Conservation (phyloP, 768 basidiomycete species). For the Mycena maculata region DNA sequence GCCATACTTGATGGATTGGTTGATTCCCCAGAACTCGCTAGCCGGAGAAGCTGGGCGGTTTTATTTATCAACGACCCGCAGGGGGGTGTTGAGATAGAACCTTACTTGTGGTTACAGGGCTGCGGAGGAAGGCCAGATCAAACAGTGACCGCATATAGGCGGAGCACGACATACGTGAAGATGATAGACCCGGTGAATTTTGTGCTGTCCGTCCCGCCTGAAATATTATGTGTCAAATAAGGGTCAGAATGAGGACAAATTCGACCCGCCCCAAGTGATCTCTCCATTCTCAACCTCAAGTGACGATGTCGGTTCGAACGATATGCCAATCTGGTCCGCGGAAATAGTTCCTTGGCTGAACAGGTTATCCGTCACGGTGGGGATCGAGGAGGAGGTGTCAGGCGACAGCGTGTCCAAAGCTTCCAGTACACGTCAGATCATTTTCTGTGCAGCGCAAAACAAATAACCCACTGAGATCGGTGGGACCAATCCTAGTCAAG, state of each 20-base stretch:
- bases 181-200: conserved; percentile 44
- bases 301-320: conserved; percentile 52
- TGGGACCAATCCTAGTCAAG: conserved; percentile 58
- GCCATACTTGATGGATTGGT: conserved; percentile 52
- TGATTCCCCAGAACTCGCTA: conserved; percentile 56
- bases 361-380: conserved; percentile 57
- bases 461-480: conserved; percentile 48
- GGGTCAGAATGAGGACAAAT: neutral
- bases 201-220: conserved; percentile 43
- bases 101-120: conserved; percentile 31
- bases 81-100: neutral
- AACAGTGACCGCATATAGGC: too few relatives aligned
- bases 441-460: neutral
- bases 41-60: conserved; percentile 39
- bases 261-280: conserved; percentile 29
- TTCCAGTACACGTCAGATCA: neutral
- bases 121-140: neutral
- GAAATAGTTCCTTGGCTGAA: conserved; percentile 47
- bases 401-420: conserved; percentile 6
- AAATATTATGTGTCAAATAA: neutral
- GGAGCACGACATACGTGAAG: conserved; percentile 45
- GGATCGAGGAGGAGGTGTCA: conserved; percentile 37
- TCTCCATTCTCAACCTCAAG: conserved; percentile 30
- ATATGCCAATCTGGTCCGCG: conserved; percentile 47
- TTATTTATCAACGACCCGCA: neutral